Percentiles rank a stretch among this genome's conserved stretches.
These are phyloP conservation scores for Schizosaccharomyces osmophilus DNA, from an alignment of 805 yeast genomes.

Conservation along the genomic window DNA sequence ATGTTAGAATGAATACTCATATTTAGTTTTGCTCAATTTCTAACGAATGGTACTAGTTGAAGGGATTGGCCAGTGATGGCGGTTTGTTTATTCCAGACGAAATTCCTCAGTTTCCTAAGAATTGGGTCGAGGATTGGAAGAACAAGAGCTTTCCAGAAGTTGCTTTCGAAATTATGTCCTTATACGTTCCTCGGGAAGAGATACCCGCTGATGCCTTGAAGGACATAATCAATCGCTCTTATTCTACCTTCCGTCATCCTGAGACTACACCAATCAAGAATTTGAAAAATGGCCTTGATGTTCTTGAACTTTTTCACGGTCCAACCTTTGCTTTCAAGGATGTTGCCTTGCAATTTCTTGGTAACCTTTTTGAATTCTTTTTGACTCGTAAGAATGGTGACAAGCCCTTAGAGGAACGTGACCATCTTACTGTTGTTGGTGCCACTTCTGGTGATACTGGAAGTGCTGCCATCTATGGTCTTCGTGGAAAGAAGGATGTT, in stretches of 20 bases:
- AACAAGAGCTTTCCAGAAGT: slow-evolving; percentile 58
- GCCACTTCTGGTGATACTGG: slow-evolving; percentile 99
- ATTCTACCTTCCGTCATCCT: slow-evolving; percentile 68
- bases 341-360: slow-evolving; percentile 93
- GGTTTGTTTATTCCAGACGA: slow-evolving; percentile 76
- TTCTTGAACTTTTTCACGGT: slow-evolving; percentile 90
- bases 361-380: slow-evolving; percentile 86
- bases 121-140: slow-evolving; percentile 42
- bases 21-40: not conserved
- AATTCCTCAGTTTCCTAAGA: slow-evolving; percentile 42
- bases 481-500: slow-evolving; percentile 92
- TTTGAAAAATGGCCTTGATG: slow-evolving; percentile 32
- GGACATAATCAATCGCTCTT: slow-evolving; percentile 40
- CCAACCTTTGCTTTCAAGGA: slow-evolving; percentile 98
- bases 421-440: slow-evolving; percentile 83
- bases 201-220: slow-evolving; percentile 47
- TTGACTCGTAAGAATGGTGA: slow-evolving; percentile 46
- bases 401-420: slow-evolving; percentile 23
- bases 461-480: slow-evolving; percentile 94
- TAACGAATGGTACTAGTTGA: not conserved
- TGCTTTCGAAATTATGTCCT: slow-evolving; percentile 64
- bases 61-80: slow-evolving; percentile 86
- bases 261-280: slow-evolving; percentile 65
- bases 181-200: slow-evolving; percentile 50
- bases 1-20: not conserved